A percentile compares a stretch with the other conserved stretches of the same genome.
Conservation (phyloP, 805 yeast species). For the Wickerhamiella azyma region DNA sequence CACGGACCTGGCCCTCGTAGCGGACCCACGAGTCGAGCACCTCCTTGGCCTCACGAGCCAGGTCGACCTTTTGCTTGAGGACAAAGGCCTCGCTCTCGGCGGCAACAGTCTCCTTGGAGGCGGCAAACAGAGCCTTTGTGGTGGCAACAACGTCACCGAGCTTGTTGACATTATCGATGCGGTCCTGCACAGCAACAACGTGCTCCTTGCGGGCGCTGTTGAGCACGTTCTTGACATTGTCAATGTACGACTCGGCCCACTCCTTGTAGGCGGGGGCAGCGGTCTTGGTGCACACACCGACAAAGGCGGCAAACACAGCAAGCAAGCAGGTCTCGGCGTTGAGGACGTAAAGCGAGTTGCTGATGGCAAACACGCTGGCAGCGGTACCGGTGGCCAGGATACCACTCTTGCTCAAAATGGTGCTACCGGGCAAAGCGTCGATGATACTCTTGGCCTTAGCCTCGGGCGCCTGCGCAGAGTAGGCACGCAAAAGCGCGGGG, state of each 20-base stretch:
- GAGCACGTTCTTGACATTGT: slow-evolving; percentile 66
- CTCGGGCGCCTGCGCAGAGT: slow-evolving; percentile 44
- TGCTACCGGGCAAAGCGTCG: slow-evolving; percentile 88
- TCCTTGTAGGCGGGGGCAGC: slow-evolving; percentile 91
- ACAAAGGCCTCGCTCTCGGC: slow-evolving; percentile 90
- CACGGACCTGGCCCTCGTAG: slow-evolving; percentile 93
- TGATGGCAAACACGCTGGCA: slow-evolving; percentile 84
- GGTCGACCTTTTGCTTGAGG: slow-evolving; percentile 78
- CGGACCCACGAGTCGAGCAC: slow-evolving; percentile 98
- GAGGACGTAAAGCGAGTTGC: slow-evolving; percentile 82
- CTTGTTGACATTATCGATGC: slow-evolving; percentile 78
- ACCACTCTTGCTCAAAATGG: slow-evolving; percentile 81
- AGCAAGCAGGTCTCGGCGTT: slow-evolving; percentile 88
- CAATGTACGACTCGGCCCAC: slow-evolving; percentile 79
- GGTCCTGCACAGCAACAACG: slow-evolving; percentile 80
- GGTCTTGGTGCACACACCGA: slow-evolving; percentile 64
- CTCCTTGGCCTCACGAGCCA: slow-evolving; percentile 82
- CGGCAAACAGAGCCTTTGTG: slow-evolving; percentile 82
- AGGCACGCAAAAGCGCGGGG: slow-evolving; percentile 17
- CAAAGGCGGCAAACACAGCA: slow-evolving; percentile 64
- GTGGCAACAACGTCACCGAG: slow-evolving; percentile 84
- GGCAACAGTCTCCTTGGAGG: slow-evolving; percentile 93
- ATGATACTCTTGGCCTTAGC: slow-evolving; percentile 80
- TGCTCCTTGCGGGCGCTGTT: slow-evolving; percentile 83
- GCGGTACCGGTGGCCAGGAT: slow-evolving; percentile 89